phyloP scores from a whole-genome alignment of 2,329 filamentous ascomycete genomes.

The Fusarium sororula region DNA sequence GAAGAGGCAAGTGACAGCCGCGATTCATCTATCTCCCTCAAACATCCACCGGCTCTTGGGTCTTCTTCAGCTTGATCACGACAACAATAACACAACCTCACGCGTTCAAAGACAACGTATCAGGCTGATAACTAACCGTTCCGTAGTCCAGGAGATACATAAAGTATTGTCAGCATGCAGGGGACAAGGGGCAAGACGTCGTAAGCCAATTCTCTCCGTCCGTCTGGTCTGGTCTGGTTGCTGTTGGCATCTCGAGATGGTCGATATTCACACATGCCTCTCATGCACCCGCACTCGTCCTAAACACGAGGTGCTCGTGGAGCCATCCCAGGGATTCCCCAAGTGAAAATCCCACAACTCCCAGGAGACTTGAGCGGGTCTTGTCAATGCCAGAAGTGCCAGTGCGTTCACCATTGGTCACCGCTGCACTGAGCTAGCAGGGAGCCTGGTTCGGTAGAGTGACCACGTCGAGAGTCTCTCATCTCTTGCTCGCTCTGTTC shows the following conservation, averaged over 20 bases:
- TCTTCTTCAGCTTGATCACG: conserved; percentile 8
- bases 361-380: conserved; percentile 42
- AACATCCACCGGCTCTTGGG: neutral
- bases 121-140: conserved; percentile 6
- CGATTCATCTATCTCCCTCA: neutral
- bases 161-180: conserved; percentile 34
- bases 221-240: neutral
- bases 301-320: conserved; percentile 44
- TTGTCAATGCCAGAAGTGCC: conserved; percentile 40
- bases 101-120: conserved; percentile 16
- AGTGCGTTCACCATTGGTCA: conserved; percentile 41
- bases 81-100: conserved; percentile 5
- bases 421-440: conserved; percentile 46
- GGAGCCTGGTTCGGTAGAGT: conserved; percentile 31
- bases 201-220: conserved; percentile 29
- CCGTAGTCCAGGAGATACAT: conserved; percentile 24
- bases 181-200: conserved; percentile 35
- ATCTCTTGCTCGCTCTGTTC: conserved; percentile 3
- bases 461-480: conserved; percentile 24
- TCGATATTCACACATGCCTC: conserved; percentile 25
- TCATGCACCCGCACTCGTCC: conserved; percentile 29
- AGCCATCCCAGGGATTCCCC: conserved; percentile 45
- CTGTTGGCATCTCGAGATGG: conserved; percentile 1
- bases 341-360: conserved; percentile 40
- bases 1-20: neutral